Conservation (phyloP, 2,329 filamentous ascomycete genomes). For the Exserohilum rostratum region DNA sequence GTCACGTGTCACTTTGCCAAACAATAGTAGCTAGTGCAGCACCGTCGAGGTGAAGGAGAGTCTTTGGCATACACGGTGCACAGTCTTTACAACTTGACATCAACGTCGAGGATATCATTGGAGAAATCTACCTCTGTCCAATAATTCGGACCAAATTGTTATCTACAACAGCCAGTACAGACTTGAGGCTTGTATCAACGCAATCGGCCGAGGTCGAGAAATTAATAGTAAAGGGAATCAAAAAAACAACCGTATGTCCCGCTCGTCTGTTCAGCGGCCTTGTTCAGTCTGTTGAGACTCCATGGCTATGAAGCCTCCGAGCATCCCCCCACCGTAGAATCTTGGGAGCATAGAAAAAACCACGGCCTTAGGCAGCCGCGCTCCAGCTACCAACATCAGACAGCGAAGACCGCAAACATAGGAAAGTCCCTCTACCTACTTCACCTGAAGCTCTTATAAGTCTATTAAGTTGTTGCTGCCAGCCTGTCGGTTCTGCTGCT, state of each 20-base stretch:
- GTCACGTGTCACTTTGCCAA: constrained; percentile 7
- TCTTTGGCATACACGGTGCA: too few relatives aligned
- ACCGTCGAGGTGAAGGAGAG: background rate
- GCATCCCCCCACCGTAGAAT: background rate
- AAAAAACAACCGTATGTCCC: constrained; percentile 20
- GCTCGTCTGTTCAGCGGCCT: background rate
- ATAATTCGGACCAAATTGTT: constrained; percentile 6
- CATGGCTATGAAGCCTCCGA: background rate
- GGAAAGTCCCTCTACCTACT: background rate
- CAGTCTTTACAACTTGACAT: background rate
- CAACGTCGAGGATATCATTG: background rate
- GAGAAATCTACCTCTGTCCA: constrained; percentile 1
- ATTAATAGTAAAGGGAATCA: constrained; percentile 24
- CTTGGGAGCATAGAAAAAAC: background rate
- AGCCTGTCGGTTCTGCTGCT: constrained; percentile 48
- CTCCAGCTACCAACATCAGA: constrained; percentile 15
- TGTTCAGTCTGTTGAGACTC: background rate
- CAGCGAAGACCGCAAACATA: constrained; percentile 24
- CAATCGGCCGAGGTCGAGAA: constrained; percentile 14
- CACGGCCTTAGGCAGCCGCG: background rate
- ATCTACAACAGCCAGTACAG: constrained; percentile 13
- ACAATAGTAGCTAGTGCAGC: background rate
- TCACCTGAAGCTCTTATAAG: constrained; percentile 48
- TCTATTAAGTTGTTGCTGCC: constrained; percentile 67
- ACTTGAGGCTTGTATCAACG: constrained; percentile 6